Evolutionary conservation across 768 basidiomycete species (phyloP).

Genomic region (Pisolithus marmoratus): DNA sequence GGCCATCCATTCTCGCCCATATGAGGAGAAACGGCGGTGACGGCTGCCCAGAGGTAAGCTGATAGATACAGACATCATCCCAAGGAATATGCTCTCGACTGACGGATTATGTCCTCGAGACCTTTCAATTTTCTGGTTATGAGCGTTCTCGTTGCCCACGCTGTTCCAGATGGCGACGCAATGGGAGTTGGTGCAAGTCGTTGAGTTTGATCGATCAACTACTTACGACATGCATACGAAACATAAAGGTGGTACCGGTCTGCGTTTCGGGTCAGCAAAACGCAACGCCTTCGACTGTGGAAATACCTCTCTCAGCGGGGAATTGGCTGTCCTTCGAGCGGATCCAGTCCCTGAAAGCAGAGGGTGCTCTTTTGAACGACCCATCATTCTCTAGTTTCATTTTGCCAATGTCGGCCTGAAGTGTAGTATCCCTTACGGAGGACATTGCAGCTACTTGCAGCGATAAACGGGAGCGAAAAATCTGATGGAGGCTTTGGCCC

Average conservation of each 20-base stretch:
- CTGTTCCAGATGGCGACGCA: slow-evolving; percentile 28
- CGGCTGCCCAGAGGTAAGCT: slow-evolving; percentile 37
- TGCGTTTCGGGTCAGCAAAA: slow-evolving; percentile 19
- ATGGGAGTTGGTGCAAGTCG: neutral
- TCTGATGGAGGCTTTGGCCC: neutral
- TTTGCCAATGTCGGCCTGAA: slow-evolving; percentile 48
- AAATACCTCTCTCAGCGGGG: slow-evolving; percentile 69
- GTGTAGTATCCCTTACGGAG: slow-evolving; percentile 26
- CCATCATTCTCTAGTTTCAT: slow-evolving; percentile 55
- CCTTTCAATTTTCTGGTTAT: slow-evolving; percentile 92
- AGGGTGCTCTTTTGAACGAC: slow-evolving; percentile 52
- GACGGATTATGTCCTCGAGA: slow-evolving; percentile 77
- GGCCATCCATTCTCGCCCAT: slow-evolving; percentile 88
- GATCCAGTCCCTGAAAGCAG: slow-evolving; percentile 52
- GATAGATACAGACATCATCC: neutral
- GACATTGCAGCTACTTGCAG: slow-evolving; percentile 22
- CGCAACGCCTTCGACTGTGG: neutral
- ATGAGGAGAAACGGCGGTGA: slow-evolving; percentile 78
- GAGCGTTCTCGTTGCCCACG: slow-evolving; percentile 91
- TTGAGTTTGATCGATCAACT: neutral
- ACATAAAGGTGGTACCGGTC: slow-evolving; percentile 92
- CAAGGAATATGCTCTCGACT: slow-evolving; percentile 21
- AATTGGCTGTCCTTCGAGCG: slow-evolving; percentile 50
- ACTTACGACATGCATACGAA: slow-evolving; percentile 77
- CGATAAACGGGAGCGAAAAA: neutral